These are phyloP conservation scores for Candida quercuum DNA, from an alignment of 805 yeast species.

Conservation along the genomic window DNA sequence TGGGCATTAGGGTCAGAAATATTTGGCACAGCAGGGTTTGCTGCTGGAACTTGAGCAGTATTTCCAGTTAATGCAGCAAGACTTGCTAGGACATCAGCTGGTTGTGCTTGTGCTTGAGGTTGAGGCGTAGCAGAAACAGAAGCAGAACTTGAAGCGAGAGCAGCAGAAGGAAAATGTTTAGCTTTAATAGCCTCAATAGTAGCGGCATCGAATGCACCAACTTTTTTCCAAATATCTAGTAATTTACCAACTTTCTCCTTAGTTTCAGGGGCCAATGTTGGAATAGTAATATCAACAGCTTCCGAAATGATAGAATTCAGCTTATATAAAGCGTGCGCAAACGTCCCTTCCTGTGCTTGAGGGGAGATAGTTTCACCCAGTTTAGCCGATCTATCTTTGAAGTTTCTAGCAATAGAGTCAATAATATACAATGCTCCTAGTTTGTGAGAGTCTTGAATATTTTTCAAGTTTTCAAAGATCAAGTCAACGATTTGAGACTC, in stretches of 20 bases:
- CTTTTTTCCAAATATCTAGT: conserved; percentile 88
- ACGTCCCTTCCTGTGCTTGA: conserved; percentile 63
- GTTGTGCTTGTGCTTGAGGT: conserved; percentile 32
- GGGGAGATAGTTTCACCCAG: conserved; percentile 40
- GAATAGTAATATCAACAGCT: conserved; percentile 57
- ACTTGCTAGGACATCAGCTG: conserved; percentile 65
- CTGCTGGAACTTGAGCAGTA: conserved; percentile 4
- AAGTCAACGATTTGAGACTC: conserved; percentile 54
- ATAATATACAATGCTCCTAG: conserved; percentile 87
- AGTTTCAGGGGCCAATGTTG: conserved; percentile 50
- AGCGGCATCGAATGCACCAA: conserved; percentile 64
- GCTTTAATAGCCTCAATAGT: conserved; percentile 50
- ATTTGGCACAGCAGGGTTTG: conserved; percentile 7
- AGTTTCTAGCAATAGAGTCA: conserved; percentile 87
- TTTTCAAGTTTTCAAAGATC: conserved; percentile 62
- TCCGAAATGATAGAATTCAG: conserved; percentile 60
- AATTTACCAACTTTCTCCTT: conserved; percentile 75
- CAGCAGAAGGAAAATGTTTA: conserved; percentile 42
- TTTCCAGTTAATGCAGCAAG: conserved; percentile 8
- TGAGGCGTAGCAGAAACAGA: conserved; percentile 24
- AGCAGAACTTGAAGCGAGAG: conserved; percentile 41
- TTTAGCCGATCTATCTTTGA: conserved; percentile 67
- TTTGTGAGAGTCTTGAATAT: conserved; percentile 75
- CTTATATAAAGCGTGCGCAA: conserved; percentile 64
- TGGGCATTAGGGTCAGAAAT: conserved; percentile 28